Conservation (phyloP, 2,329 filamentous ascomycete species). For the Leptographium radiaticola region DNA sequence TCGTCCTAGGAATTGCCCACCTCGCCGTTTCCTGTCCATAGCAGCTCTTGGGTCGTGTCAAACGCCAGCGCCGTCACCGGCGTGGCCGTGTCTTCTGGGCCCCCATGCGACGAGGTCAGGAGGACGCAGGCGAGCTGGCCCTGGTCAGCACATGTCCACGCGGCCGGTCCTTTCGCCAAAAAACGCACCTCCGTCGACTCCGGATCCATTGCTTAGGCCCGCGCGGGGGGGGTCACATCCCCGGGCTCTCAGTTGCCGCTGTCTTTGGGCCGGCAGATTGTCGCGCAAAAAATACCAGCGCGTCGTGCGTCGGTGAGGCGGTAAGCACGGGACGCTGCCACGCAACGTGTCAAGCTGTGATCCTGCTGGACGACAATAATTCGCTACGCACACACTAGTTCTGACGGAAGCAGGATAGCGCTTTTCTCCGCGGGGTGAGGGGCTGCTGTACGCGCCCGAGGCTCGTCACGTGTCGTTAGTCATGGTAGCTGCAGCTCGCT, state of each 20-base stretch:
- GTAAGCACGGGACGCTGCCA: too few relatives aligned
- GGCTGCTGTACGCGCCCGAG: background rate
- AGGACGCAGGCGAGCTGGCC: conserved; percentile 66
- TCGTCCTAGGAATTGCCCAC: background rate
- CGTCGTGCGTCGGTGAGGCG: background rate
- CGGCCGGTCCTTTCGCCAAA: conserved; percentile 39
- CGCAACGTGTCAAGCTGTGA: background rate
- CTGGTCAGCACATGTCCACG: conserved; percentile 45
- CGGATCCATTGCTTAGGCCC: conserved; percentile 11
- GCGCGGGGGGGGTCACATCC: conserved; percentile 6
- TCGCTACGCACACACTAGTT: background rate
- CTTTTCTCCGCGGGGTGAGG: background rate
- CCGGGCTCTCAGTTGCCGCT: background rate
- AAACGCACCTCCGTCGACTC: conserved; percentile 12
- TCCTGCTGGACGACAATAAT: too few relatives aligned
- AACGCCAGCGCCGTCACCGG: conserved; percentile 74
- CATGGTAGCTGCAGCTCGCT: background rate
- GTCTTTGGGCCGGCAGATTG: background rate
- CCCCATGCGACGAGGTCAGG: conserved; percentile 57
- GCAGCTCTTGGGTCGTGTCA: conserved; percentile 74
- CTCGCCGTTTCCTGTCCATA: conserved; percentile 57
- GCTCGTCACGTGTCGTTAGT: background rate
- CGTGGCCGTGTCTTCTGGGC: conserved; percentile 53
- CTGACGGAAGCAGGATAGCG: background rate
- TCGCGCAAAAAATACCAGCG: background rate